Evolutionary conservation across 2,329 filamentous ascomycete genomes (phyloP).

Genomic region (Epichloe sp.): DNA sequence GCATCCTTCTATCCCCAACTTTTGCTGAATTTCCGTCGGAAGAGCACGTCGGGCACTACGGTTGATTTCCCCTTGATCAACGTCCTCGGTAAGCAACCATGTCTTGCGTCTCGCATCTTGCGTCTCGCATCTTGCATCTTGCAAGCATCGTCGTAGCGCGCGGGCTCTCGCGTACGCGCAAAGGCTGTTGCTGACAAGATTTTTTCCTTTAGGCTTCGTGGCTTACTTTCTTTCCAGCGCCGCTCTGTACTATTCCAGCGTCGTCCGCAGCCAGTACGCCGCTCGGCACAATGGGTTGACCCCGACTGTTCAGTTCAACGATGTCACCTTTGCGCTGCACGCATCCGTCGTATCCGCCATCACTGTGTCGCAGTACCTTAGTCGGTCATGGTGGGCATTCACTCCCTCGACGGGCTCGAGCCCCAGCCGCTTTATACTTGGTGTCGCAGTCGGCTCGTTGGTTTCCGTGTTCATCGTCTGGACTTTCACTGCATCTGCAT

Average conservation of each 20-base stretch:
- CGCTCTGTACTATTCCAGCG: slow-evolving; percentile 65
- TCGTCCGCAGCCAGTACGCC: slow-evolving; percentile 73
- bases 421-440: slow-evolving; percentile 48
- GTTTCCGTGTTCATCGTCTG: slow-evolving; percentile 41
- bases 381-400: slow-evolving; percentile 66
- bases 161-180: too few relatives aligned
- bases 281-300: slow-evolving; percentile 60
- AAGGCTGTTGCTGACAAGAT: not conserved
- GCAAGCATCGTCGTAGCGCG: too few relatives aligned
- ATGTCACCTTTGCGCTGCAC: slow-evolving; percentile 77
- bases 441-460: slow-evolving; percentile 57
- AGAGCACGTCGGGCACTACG: slow-evolving; percentile 69
- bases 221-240: slow-evolving; percentile 65
- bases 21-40: slow-evolving; percentile 62
- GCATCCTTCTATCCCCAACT: slow-evolving; percentile 88
- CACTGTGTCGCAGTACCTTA: slow-evolving; percentile 68
- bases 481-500: slow-evolving; percentile 32
- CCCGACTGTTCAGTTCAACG: slow-evolving; percentile 80
- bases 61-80: slow-evolving; percentile 85
- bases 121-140: too few relatives aligned
- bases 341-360: slow-evolving; percentile 60
- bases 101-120: too few relatives aligned
- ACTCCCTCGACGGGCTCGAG: slow-evolving; percentile 41
- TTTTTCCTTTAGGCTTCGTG: slow-evolving; percentile 43
- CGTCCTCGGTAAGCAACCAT: slow-evolving; percentile 31